phyloP scores from a whole-genome alignment of 2,329 filamentous ascomycete species.

The Sporothrix brasiliensis region DNA sequence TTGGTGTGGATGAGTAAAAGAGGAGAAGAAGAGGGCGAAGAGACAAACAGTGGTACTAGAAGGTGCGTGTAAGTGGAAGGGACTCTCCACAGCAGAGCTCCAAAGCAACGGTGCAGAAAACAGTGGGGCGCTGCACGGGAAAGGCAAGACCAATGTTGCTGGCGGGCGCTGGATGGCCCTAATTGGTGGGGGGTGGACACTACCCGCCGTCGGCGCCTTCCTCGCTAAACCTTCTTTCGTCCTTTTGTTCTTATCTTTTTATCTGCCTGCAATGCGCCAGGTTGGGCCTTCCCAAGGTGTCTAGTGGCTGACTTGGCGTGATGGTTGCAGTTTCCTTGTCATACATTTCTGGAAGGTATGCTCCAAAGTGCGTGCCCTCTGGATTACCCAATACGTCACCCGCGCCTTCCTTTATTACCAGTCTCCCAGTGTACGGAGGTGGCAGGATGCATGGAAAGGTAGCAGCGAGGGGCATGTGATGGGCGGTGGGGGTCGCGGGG shows the following conservation, averaged over 20 bases:
- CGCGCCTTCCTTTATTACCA: background rate
- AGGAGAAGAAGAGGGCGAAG: background rate
- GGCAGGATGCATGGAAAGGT: background rate
- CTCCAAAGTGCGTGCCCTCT: background rate
- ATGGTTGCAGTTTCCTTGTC: constrained; percentile 9
- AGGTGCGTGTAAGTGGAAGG: constrained; percentile 17
- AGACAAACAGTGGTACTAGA: background rate
- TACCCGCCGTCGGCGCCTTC: background rate
- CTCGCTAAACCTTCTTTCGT: constrained; percentile 3
- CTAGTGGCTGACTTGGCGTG: background rate
- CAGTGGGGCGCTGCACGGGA: constrained; percentile 4
- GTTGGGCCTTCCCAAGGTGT: background rate
- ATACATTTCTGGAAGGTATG: constrained; percentile 10
- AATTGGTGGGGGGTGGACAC: background rate
- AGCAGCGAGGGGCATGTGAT: constrained; percentile 20
- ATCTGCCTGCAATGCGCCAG: background rate
- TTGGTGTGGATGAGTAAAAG: constrained; percentile 28
- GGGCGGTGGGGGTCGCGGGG: background rate
- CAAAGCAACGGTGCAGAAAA: background rate
- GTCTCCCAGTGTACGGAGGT: background rate
- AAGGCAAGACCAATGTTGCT: constrained; percentile 24
- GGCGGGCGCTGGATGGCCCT: background rate
- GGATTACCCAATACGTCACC: background rate
- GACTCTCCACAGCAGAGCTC: background rate
- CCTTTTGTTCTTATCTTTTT: background rate